These are phyloP conservation scores for Candida nonsorbophila DNA, from an alignment of 805 yeast species.

Conservation along the genomic window DNA sequence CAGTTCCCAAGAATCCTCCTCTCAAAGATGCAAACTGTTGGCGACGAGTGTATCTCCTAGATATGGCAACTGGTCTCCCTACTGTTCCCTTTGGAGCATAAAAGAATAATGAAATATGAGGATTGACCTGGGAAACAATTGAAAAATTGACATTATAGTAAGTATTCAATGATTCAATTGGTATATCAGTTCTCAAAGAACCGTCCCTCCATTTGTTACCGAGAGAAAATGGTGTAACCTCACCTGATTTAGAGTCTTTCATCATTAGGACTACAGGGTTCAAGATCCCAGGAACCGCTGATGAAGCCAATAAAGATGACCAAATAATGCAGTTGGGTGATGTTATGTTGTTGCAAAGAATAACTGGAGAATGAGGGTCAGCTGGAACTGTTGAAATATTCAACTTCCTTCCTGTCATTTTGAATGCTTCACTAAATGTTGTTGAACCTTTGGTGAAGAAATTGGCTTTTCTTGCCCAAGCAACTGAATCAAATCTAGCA, in stretches of 20 bases:
- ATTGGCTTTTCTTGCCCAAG: slow-evolving; percentile 63
- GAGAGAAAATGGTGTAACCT: slow-evolving; percentile 60
- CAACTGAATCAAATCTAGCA: slow-evolving; percentile 69
- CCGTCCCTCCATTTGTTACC: slow-evolving; percentile 81
- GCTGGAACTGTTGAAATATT: slow-evolving; percentile 79
- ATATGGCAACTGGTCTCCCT: slow-evolving; percentile 66
- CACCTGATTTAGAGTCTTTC: slow-evolving; percentile 36
- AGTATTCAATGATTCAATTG: slow-evolving; percentile 66
- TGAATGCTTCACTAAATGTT: slow-evolving; percentile 66
- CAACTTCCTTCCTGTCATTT: slow-evolving; percentile 62
- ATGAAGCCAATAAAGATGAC: slow-evolving; percentile 70
- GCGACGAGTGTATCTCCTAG: slow-evolving; percentile 35
- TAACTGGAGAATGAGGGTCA: slow-evolving; percentile 77
- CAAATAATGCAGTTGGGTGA: slow-evolving; percentile 80
- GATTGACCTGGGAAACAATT: slow-evolving; percentile 77
- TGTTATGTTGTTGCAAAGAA: slow-evolving; percentile 69
- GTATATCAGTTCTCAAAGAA: slow-evolving; percentile 72
- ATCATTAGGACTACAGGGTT: slow-evolving; percentile 79
- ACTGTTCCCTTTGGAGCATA: slow-evolving; percentile 78
- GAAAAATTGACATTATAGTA: slow-evolving; percentile 74
- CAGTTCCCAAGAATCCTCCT: slow-evolving; percentile 74
- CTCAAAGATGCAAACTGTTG: slow-evolving; percentile 43
- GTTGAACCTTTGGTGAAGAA: slow-evolving; percentile 72
- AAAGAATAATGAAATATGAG: slow-evolving; percentile 71
- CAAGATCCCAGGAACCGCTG: slow-evolving; percentile 79